Conservation (phyloP, 1,139 yeast species). For the Diutina sp. region DNA sequence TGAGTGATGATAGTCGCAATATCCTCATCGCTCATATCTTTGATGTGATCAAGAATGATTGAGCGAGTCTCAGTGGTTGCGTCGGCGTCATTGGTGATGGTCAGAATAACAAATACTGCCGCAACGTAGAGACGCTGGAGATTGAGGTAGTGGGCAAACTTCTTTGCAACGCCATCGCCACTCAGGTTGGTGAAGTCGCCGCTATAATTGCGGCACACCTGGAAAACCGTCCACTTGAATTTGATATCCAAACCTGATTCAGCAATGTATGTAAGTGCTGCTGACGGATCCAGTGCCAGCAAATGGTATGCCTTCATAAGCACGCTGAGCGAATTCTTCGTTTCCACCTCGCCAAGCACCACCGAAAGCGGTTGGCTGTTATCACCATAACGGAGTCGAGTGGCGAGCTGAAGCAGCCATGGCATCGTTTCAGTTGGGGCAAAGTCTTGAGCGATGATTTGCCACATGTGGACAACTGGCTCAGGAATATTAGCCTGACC, state of each 20-base stretch:
- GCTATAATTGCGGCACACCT: background rate
- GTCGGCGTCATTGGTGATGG: background rate
- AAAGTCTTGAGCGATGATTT: background rate
- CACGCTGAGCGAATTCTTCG: background rate
- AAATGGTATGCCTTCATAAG: background rate
- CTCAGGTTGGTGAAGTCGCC: background rate
- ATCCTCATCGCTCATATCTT: background rate
- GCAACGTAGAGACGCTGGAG: background rate
- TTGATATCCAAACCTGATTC: background rate
- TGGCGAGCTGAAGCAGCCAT: slow-evolving; percentile 1
- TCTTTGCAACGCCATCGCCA: background rate
- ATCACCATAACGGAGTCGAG: background rate
- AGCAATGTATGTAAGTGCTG: background rate
- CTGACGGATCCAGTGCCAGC: background rate
- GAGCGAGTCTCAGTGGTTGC: background rate
- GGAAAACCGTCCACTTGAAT: background rate
- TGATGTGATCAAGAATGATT: background rate
- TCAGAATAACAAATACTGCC: background rate
- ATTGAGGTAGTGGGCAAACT: background rate
- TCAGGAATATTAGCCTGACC: background rate
- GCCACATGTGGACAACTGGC: background rate
- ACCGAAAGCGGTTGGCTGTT: background rate
- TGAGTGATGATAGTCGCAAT: too few relatives aligned
- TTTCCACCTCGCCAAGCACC: background rate
- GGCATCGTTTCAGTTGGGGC: background rate